Evolutionary conservation across 495 filamentous ascomycete genomes (phyloP).

Genomic region (Jackrogersella multiformis): DNA sequence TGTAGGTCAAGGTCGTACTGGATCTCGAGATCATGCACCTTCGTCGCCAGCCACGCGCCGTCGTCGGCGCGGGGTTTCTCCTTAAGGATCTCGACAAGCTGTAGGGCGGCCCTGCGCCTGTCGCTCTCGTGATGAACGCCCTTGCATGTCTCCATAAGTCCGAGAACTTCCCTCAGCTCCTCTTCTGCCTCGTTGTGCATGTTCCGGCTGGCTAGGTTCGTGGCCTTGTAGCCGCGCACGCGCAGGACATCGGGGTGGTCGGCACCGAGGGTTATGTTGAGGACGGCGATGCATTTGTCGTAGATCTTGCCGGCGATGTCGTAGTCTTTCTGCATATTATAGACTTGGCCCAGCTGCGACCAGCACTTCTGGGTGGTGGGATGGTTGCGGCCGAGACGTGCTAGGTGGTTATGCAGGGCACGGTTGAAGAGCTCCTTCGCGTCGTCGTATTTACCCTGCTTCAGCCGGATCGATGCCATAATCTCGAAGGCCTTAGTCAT

Average conservation of each 20-base stretch:
- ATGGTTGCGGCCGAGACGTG: conserved; percentile 5
- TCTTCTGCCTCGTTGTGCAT: background rate
- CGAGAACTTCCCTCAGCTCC: background rate
- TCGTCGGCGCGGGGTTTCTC: background rate
- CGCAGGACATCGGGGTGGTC: background rate
- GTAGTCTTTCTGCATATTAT: background rate
- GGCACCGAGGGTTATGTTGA: background rate
- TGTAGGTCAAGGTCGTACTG: background rate
- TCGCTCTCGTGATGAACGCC: background rate
- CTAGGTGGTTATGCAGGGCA: background rate
- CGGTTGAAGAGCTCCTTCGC: background rate
- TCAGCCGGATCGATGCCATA: background rate
- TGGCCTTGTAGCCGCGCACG: background rate
- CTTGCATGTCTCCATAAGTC: background rate
- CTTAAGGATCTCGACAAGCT: conserved; percentile 1
- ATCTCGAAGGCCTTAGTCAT: background rate
- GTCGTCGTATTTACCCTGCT: conserved; percentile 10
- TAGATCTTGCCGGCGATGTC: background rate
- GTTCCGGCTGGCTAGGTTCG: background rate
- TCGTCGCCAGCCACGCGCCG: background rate
- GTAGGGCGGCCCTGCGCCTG: conserved; percentile 2
- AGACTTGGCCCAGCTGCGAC: conserved; percentile 1
- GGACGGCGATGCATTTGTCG: background rate
- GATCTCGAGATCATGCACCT: background rate
- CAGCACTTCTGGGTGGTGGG: conserved; percentile 6